These are phyloP conservation scores for Populus alba DNA, from an alignment of 345 rosid species.

Conservation along the genomic window DNA sequence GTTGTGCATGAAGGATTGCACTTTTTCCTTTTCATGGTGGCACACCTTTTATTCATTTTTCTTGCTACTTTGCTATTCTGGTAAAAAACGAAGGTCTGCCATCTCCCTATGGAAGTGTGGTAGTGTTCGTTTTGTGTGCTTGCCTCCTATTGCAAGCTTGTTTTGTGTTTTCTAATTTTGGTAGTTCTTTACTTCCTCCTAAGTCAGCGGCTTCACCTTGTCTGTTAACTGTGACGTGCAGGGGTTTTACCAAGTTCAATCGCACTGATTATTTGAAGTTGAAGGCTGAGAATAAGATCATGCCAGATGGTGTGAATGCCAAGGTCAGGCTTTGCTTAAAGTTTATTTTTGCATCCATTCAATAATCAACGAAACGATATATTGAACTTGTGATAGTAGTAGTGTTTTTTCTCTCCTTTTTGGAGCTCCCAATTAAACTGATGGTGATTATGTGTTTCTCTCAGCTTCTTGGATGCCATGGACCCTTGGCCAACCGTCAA, in stretches of 20 bases:
- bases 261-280: conserved; percentile 50
- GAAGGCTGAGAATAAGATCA: conserved; percentile 57
- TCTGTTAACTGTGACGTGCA: conserved; percentile 18
- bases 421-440: neutral
- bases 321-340: conserved; percentile 39
- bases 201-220: neutral
- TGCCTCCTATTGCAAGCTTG: neutral
- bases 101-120: no score
- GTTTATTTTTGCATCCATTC: neutral
- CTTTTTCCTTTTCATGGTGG: neutral
- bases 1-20: neutral
- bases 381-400: no score
- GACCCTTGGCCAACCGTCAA: conserved; percentile 55
- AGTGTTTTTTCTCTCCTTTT: neutral
- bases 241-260: conserved; percentile 73
- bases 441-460: neutral
- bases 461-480: conserved; percentile 74
- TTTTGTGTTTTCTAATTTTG: neutral
- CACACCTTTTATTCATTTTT: neutral
- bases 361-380: neutral
- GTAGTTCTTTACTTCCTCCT: neutral
- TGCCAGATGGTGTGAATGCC: conserved; percentile 71
- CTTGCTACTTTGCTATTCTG: no score
- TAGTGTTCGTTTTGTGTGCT: neutral
- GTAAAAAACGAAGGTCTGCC: no score